A percentile compares a stretch with the other conserved stretches of the same genome.
Evolutionary conservation across 2,329 filamentous ascomycete species (phyloP).

Genomic region (Fusarium sp.): DNA sequence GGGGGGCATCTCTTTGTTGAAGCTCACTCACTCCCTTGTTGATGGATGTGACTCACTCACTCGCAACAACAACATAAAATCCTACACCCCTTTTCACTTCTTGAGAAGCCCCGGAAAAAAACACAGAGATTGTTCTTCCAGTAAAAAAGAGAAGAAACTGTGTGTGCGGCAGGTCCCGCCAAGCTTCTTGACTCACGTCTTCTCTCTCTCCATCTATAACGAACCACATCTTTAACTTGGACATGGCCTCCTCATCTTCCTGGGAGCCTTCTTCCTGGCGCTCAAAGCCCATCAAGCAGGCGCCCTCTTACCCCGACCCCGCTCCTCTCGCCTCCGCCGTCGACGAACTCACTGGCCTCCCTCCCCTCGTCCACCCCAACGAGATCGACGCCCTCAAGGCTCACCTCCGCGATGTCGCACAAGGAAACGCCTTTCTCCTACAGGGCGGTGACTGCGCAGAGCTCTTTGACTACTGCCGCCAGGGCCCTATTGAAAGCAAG

Average conservation of each 20-base stretch:
- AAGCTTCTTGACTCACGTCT: background rate
- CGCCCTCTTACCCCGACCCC: constrained; percentile 78
- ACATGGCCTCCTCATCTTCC: constrained; percentile 52
- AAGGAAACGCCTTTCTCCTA: constrained; percentile 92
- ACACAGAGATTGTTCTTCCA: background rate
- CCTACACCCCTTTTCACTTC: constrained; percentile 1
- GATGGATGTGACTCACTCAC: constrained; percentile 34
- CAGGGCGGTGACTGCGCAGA: constrained; percentile 98
- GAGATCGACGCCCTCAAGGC: constrained; percentile 87
- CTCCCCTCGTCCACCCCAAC: constrained; percentile 83
- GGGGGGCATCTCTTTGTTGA: constrained; percentile 29
- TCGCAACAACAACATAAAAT: constrained; percentile 4
- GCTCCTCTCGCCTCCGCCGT: constrained; percentile 72
- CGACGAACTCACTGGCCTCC: constrained; percentile 77
- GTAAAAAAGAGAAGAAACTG: background rate
- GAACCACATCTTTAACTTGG: constrained; percentile 4
- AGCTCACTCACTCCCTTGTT: background rate
- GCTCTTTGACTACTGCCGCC: constrained; percentile 95
- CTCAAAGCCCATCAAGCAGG: constrained; percentile 84
- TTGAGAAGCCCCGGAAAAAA: background rate
- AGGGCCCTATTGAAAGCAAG: constrained; percentile 92
- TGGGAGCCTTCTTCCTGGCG: constrained; percentile 81
- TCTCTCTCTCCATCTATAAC: constrained; percentile 17
- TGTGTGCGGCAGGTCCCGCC: constrained; percentile 13
- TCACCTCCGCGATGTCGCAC: constrained; percentile 86